phyloP scores from a whole-genome alignment of 352 stramenopile genomes.

The Phytophthora pisi region DNA sequence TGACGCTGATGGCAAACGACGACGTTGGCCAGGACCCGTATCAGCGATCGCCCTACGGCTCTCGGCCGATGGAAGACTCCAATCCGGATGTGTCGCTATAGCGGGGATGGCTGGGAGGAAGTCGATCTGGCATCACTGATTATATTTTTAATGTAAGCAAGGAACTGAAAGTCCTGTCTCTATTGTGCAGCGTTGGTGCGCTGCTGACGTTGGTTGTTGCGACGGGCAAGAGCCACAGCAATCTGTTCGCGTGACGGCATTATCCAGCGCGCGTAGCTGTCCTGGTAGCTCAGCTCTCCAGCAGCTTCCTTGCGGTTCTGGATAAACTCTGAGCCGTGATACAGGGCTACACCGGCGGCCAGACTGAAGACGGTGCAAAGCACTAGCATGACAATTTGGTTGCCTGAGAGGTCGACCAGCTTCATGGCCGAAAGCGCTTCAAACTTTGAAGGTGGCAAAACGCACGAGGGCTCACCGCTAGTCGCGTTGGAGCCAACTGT shows the following conservation, averaged over 20 bases:
- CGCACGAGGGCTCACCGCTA: slow-evolving; percentile 42
- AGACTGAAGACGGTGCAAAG: slow-evolving; percentile 43
- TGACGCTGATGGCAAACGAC: slow-evolving; percentile 54
- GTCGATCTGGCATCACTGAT: slow-evolving; percentile 10
- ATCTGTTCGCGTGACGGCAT: slow-evolving; percentile 76
- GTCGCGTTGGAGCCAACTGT: slow-evolving; percentile 26
- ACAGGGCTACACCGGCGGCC: slow-evolving; percentile 45
- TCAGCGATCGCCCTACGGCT: slow-evolving; percentile 39
- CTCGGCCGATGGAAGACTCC: slow-evolving; percentile 33
- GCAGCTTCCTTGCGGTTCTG: slow-evolving; percentile 50
- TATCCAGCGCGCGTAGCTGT: slow-evolving; percentile 68
- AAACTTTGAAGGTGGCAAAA: slow-evolving; percentile 34
- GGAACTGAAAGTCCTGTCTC: slow-evolving; percentile 18
- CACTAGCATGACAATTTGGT: slow-evolving; percentile 50
- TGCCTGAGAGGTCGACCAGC: slow-evolving; percentile 45
- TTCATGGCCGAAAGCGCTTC: slow-evolving; percentile 43
- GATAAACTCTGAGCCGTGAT: slow-evolving; percentile 48
- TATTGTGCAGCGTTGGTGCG: slow-evolving; percentile 17
- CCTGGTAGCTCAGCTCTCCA: slow-evolving; percentile 52
- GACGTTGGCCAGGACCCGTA: slow-evolving; percentile 35
- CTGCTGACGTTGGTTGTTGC: slow-evolving; percentile 20
- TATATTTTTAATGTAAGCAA: slow-evolving; percentile 48
- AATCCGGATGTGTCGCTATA: slow-evolving; percentile 46
- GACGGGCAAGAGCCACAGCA: slow-evolving; percentile 36
- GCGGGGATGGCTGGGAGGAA: neutral